Evolutionary conservation across 2,329 filamentous ascomycete genomes (phyloP).

Genomic region (Fusarium sororula): DNA sequence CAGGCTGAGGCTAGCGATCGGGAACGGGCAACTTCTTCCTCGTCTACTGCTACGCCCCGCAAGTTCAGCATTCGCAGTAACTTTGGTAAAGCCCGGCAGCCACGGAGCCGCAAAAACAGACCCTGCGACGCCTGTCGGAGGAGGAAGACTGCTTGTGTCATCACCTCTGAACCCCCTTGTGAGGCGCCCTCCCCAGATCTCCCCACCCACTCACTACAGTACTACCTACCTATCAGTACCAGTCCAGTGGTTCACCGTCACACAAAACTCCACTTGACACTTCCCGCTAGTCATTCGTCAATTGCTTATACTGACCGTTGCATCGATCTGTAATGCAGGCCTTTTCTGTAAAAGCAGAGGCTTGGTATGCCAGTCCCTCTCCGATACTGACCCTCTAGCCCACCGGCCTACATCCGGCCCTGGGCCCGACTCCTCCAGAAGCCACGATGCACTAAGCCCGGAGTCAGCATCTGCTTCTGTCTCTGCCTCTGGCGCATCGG

Average conservation of each 20-base stretch:
- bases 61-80: constrained; percentile 54
- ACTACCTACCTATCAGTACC: background rate
- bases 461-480: constrained; percentile 10
- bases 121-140: constrained; percentile 57
- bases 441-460: constrained; percentile 9
- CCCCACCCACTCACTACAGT: background rate
- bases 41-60: constrained; percentile 38
- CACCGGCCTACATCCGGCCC: background rate
- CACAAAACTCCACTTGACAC: background rate
- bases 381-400: constrained; percentile 23
- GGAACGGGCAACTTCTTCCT: constrained; percentile 11
- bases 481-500: constrained; percentile 17
- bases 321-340: constrained; percentile 33
- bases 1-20: background rate
- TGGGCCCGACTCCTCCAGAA: constrained; percentile 5
- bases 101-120: constrained; percentile 56
- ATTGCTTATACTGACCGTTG: constrained; percentile 15
- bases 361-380: constrained; percentile 47
- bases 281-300: constrained; percentile 1
- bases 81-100: constrained; percentile 52
- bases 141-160: constrained; percentile 59
- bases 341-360: constrained; percentile 49
- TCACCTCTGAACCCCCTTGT: constrained; percentile 56
- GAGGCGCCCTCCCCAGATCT: constrained; percentile 31
- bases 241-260: background rate